Base-by-base conservation (phyloP, 73 alveolate genomes). In the Paraurostyla sp. region DNA sequence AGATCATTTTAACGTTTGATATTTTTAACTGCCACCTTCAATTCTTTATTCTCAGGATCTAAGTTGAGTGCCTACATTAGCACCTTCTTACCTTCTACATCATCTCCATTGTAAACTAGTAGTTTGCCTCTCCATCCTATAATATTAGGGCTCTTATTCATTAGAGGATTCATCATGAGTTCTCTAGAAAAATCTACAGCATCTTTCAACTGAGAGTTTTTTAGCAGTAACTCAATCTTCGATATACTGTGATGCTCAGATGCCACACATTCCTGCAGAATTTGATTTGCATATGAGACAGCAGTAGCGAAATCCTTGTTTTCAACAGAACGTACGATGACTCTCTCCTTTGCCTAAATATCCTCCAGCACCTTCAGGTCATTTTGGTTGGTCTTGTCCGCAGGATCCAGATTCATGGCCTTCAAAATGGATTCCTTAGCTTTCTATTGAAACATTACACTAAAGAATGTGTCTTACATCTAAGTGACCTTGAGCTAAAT, bases 351-450 rank as follows among this genome's bases (percentile, higher is more conserved):
- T 20, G 58, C 40, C 7, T 7, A 25, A 27, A 69, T 68, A 42
- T 69, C 27, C 20, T 69, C 85, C 9, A n/a, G 49, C 25, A 9
- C 20, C 65, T 33, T 40, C 49, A 23, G 16, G 36, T 69, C 85
- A 42, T 33, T 23, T 27, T n/a, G 13, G 25, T 69, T 69, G 7
- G 85, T 69, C 30, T 36, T 43, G 40, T 69, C 85, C 9, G 49
- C 49, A 2, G 85, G 85, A 25, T 69, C 85, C 40, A 38, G 9
- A 6, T 25, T 23, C 49, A 41, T 36, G 9, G 85, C 85, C 65
- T 42, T 69, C 3, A 27, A 11, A 7, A 69, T 36, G 22, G 65
- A 36, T 69, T 43, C 85, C 40, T 42, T 69, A 27, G 85, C 85
- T 43, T 69, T 41, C 85, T 69, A 62, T n/a, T 25, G 32, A 11